Evolutionary conservation across 495 filamentous ascomycete species (phyloP).

Genomic region (Niebla homalea): DNA sequence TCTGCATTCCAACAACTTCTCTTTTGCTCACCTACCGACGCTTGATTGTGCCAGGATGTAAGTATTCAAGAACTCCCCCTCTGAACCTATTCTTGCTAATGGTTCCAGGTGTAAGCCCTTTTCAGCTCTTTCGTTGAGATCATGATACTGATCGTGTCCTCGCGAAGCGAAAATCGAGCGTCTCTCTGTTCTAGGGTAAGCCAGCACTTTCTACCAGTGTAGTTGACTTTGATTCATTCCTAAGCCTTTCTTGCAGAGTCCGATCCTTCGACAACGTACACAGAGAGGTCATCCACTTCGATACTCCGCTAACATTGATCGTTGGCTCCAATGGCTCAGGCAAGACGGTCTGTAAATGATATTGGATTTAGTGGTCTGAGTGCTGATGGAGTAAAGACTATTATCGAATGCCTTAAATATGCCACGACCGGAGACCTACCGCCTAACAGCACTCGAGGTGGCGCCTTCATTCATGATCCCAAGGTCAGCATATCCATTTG

Average conservation of each 20-base stretch:
- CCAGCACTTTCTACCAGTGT: background rate
- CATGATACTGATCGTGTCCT: constrained; percentile 1
- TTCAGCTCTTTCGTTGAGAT: background rate
- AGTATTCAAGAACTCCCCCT: no score
- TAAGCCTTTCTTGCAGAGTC: constrained; percentile 38
- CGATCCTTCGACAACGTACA: constrained; percentile 77
- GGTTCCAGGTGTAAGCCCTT: constrained; percentile 4
- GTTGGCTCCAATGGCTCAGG: constrained; percentile 95
- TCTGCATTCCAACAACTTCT: no score
- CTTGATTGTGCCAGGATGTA: no score
- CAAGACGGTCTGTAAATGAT: constrained; percentile 51
- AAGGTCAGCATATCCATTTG: constrained; percentile 36
- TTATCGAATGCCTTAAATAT: constrained; percentile 99
- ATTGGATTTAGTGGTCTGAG: background rate
- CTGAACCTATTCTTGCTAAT: no score
- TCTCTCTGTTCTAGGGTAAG: constrained; percentile 67
- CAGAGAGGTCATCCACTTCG: constrained; percentile 75
- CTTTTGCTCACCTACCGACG: no score
- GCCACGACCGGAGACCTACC: constrained; percentile 88
- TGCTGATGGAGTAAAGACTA: constrained; percentile 42
- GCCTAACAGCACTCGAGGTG: constrained; percentile 72
- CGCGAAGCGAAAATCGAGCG: constrained; percentile 76
- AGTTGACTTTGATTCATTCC: background rate
- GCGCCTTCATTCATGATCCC: constrained; percentile 94
- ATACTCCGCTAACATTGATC: constrained; percentile 83